A percentile compares a stretch with the other conserved stretches of the same genome.
phyloP scores from a whole-genome alignment of 768 basidiomycete species.

The Phaeotremella fagi region DNA sequence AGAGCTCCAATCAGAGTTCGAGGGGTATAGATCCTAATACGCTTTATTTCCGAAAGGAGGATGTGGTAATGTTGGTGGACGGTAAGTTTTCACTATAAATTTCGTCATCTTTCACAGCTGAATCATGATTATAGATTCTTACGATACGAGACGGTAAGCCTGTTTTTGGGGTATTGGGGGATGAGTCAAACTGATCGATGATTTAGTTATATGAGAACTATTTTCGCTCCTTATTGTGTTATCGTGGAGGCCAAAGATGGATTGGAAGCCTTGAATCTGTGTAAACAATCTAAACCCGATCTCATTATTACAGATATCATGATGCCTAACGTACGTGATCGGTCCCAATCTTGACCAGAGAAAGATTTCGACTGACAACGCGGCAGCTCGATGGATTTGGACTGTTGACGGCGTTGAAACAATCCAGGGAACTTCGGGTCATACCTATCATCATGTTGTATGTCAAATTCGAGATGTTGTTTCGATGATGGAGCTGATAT shows the following conservation, averaged over 20 bases:
- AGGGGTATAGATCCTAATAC: constrained; percentile 46
- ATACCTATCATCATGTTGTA: constrained; percentile 48
- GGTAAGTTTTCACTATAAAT: constrained; percentile 4
- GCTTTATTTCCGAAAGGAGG: constrained; percentile 47
- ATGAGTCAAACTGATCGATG: too few relatives aligned
- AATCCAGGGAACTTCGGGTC: constrained; percentile 19
- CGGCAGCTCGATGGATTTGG: constrained; percentile 47
- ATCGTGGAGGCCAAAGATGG: constrained; percentile 47
- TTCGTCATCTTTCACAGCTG: neutral
- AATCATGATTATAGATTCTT: constrained; percentile 10
- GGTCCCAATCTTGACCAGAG: neutral
- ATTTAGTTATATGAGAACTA: constrained; percentile 22
- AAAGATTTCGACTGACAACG: neutral
- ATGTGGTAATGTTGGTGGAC: constrained; percentile 46
- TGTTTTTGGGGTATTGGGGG: too few relatives aligned
- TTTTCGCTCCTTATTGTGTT: constrained; percentile 46
- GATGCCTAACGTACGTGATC: constrained; percentile 45
- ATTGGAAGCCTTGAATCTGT: constrained; percentile 36
- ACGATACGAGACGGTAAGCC: constrained; percentile 17
- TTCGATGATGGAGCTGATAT: neutral
- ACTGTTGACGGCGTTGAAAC: constrained; percentile 39
- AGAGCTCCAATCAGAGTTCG: constrained; percentile 22
- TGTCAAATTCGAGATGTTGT: neutral
- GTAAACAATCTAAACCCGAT: constrained; percentile 30
- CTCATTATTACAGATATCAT: constrained; percentile 49